These are phyloP conservation scores for Paramyrothecium roridum DNA, from an alignment of 2,329 filamentous ascomycete species.

Conservation along the genomic window DNA sequence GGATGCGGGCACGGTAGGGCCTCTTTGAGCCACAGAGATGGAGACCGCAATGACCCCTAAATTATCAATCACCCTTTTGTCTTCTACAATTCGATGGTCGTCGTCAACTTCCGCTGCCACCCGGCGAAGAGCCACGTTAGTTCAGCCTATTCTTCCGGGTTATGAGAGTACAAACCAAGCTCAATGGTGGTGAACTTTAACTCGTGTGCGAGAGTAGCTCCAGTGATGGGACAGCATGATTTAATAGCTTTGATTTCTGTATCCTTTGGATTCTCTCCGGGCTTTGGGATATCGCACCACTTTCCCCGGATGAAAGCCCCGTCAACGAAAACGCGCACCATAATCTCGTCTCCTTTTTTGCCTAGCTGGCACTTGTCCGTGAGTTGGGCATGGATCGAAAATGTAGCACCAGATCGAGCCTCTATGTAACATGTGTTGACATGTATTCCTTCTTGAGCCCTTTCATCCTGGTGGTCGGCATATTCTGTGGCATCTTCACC, in stretches of 20 bases:
- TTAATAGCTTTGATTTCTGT: rapidly evolving
- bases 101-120: too few relatives aligned
- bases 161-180: too few relatives aligned
- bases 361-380: neutral
- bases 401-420: conserved; percentile 12
- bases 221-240: neutral
- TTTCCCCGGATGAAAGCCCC: neutral
- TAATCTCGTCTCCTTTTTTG: rapidly evolving
- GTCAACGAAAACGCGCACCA: conserved; percentile 6
- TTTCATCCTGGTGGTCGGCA: neutral
- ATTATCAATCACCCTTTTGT: too few relatives aligned
- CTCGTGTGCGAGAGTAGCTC: neutral
- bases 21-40: too few relatives aligned
- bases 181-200: too few relatives aligned
- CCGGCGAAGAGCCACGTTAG: too few relatives aligned
- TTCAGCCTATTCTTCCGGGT: too few relatives aligned
- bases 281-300: neutral
- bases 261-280: too few relatives aligned
- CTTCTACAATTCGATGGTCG: too few relatives aligned
- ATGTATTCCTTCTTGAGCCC: neutral
- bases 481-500: conserved; percentile 17
- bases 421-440: conserved; percentile 17
- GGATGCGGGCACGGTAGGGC: too few relatives aligned
- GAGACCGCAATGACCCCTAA: too few relatives aligned
- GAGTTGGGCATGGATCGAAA: conserved; percentile 7